Base-by-base conservation (phyloP, 768 basidiomycete species). In the Glaciozyma antarctica region DNA sequence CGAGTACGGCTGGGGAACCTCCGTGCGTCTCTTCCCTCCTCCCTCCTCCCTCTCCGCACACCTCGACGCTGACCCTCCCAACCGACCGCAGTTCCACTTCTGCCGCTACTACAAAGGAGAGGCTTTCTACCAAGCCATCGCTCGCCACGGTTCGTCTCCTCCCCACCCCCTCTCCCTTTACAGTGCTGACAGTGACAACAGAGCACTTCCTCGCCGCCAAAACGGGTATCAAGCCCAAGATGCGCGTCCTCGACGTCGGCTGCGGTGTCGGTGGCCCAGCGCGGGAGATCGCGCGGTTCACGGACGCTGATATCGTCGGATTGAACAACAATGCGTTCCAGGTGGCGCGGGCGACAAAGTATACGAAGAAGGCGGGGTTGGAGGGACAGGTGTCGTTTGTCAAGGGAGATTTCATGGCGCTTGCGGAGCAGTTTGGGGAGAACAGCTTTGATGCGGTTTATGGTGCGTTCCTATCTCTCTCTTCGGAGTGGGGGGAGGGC, bases 251-350 rank as follows among this genome's bases (percentile, higher is more conserved):
- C 66, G 95, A 99, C 75, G 93, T 99, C 65, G 95, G 95, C 5
- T 98, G 95, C 77, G 95, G 95, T 21, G 73, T 99, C 61, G 95
- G 95, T 56, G 95, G 95, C 0, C 95, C 95, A 28, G 95, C 95
- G 13, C 84, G 94, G 56, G 89, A 92, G 77, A 99, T 99, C 73
- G 88, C 91, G 6, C 83, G 83, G 53, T 99, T 98, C 79, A 79
- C 88, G 12, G 93, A 95, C 75, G 86, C 82, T 44, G 79, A 84
- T 62, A 85, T 97, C 68, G 79, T 88, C 69, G 93, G 93, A 48
- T 21, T 71, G 38, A 97, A 95, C 80, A 94, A 94, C 82, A 97
- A 97, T 78, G 88, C 87, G 69, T 95, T 89, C 82, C 95, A 98
- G 79, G 79, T 97, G 49, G 82, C 83, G 60, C 84, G 90, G n/a